phyloP scores from a whole-genome alignment of 1,139 yeast genomes.

The Taphrina communis region DNA sequence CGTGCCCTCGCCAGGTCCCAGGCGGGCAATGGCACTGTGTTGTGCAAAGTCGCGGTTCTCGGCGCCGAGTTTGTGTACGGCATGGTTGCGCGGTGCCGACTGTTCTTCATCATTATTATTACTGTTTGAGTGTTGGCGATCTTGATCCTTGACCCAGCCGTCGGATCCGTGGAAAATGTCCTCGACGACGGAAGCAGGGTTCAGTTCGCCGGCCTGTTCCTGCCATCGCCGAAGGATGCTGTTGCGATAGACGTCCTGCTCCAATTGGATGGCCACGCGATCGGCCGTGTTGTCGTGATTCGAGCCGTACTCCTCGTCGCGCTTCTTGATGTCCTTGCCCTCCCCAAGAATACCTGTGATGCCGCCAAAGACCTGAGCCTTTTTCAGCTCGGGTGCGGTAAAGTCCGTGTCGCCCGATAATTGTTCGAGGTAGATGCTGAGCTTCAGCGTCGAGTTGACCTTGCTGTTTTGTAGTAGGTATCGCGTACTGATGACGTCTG shows the following conservation, averaged over 20 bases:
- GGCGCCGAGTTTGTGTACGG: neutral
- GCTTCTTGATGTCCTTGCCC: slow-evolving; percentile 42
- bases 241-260: slow-evolving; percentile 59
- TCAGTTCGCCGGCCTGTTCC: slow-evolving; percentile 71
- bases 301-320: slow-evolving; percentile 23
- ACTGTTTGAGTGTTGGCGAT: neutral
- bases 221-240: slow-evolving; percentile 81
- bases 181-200: slow-evolving; percentile 74
- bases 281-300: slow-evolving; percentile 25
- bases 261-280: slow-evolving; percentile 16
- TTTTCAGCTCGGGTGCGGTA: slow-evolving; percentile 33
- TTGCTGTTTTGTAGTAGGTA: slow-evolving; percentile 78
- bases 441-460: slow-evolving; percentile 75
- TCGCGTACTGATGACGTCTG: slow-evolving; percentile 57
- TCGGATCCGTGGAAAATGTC: slow-evolving; percentile 77
- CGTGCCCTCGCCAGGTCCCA: neutral
- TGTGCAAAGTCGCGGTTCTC: neutral
- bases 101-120: neutral
- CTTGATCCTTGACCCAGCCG: slow-evolving; percentile 58
- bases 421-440: slow-evolving; percentile 57
- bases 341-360: slow-evolving; percentile 51
- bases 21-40: neutral
- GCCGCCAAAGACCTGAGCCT: slow-evolving; percentile 51
- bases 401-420: slow-evolving; percentile 56
- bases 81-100: neutral